Evolutionary conservation across 2,329 filamentous ascomycete species (phyloP), one percentile per base, ranked within the genome.

Genomic region (Tolypocladium guangdongense): DNA sequence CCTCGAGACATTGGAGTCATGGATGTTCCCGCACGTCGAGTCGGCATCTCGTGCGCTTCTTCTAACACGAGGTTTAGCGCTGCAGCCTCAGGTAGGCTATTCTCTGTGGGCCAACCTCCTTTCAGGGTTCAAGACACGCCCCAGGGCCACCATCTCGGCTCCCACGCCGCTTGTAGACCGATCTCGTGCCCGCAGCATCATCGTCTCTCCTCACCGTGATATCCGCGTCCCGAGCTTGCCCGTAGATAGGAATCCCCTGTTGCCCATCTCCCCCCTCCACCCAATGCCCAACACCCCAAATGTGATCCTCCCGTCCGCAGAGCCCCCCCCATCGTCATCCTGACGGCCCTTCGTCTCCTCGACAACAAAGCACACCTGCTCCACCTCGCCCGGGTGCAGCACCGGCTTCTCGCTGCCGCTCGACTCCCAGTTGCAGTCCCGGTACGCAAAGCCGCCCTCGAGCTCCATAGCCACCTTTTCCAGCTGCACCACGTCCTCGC

Each of bases 231-330:
- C 80, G 58, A 95, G 72, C 76, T 87, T 92, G 11, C 91, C 91
- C 7, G 93, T 99, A 46, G 86, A 90, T 65, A 99, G 74, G 61
- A 84, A 91, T 0, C 93, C 93, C 62, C 82, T 81, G 70, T 92
- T 93, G 0, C 93, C 93, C 86, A 96, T 91, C 57, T 88, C 82
- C 38, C 87, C 87, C 58, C 88, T 80, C 93, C 93, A 99, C 52
- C 89, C 86, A 55, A 97, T 87, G 45, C 84, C 86, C 59, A 97
- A 70, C 57, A 93, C 84, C 6, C 91, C 92, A 64, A 97, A 83
- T 22, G 85, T 74, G 38, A 87, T 73, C 58, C 81, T 73, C 50
- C 78, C 78, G 46, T 83, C 72, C 32, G 63, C 57, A 45, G 77
- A 33, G 81, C 72, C 43, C 57, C 65, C 24, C 50, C 61, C 24